Percentiles rank a stretch among this genome's conserved stretches.
Conservation (phyloP, 2,329 filamentous ascomycete species). For the Coniochaeta hoffmannii region DNA sequence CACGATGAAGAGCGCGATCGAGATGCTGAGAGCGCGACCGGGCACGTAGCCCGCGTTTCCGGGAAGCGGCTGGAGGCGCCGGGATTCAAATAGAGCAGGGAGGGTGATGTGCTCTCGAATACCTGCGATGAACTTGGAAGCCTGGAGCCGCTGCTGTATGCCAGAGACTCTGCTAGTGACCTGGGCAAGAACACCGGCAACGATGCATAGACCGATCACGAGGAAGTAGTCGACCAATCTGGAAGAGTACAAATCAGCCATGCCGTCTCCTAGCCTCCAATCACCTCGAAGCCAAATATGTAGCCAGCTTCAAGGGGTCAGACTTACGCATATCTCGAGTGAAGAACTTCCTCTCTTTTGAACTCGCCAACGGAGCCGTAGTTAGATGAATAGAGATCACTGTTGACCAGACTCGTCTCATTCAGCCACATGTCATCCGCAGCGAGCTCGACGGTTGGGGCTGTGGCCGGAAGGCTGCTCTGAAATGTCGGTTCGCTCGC, state of each 20-base stretch:
- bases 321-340: slow-evolving; percentile 17
- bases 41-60: slow-evolving; percentile 21
- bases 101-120: slow-evolving; percentile 16
- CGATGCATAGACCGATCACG: not conserved
- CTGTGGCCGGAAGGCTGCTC: slow-evolving; percentile 6
- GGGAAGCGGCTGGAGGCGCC: slow-evolving; percentile 23
- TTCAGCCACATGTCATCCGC: slow-evolving; percentile 19
- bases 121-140: slow-evolving; percentile 22
- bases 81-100: slow-evolving; percentile 21
- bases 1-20: slow-evolving; percentile 23
- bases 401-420: slow-evolving; percentile 21
- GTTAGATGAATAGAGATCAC: slow-evolving; percentile 24
- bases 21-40: slow-evolving; percentile 25
- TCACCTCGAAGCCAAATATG: not conserved
- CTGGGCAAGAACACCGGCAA: not conserved
- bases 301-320: slow-evolving; percentile 17
- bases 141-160: not conserved
- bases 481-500: slow-evolving; percentile 5
- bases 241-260: not conserved
- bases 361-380: slow-evolving; percentile 47
- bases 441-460: slow-evolving; percentile 15
- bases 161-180: not conserved
- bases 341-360: slow-evolving; percentile 33
- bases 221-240: not conserved
- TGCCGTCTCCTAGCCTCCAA: not conserved